A percentile compares a stretch with the other conserved stretches of the same genome.
phyloP scores from a whole-genome alignment of 2,329 filamentous ascomycete species.

The Colletotrichum navitas region DNA sequence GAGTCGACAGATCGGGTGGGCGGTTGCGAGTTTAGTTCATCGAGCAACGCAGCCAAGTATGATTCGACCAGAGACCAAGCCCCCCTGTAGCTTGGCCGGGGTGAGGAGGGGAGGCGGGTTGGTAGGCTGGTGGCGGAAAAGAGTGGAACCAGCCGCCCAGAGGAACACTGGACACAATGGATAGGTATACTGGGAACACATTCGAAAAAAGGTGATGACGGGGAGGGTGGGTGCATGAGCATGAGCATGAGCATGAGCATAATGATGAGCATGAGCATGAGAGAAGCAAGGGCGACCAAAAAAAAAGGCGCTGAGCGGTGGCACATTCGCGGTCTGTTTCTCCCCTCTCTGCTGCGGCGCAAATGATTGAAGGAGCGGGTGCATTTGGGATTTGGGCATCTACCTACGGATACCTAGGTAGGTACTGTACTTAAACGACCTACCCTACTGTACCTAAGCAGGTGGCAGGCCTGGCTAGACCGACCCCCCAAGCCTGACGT shows the following conservation, averaged over 20 bases:
- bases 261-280: neutral
- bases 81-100: slow-evolving; percentile 10
- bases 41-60: slow-evolving; percentile 33
- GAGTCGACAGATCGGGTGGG: slow-evolving; percentile 23
- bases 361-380: neutral
- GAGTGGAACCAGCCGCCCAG: slow-evolving; percentile 14
- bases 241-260: neutral
- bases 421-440: neutral
- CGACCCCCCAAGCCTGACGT: slow-evolving; percentile 41
- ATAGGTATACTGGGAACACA: no score
- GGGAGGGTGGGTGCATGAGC: neutral
- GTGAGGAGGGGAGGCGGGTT: slow-evolving; percentile 11
- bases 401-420: neutral
- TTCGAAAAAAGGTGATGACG: neutral
- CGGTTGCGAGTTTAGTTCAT: slow-evolving; percentile 29
- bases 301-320: neutral
- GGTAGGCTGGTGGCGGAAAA: slow-evolving; percentile 25
- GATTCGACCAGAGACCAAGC: slow-evolving; percentile 32
- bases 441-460: neutral
- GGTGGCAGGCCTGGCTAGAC: neutral
- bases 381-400: neutral
- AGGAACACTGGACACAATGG: slow-evolving; percentile 1
- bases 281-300: no score
- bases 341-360: neutral
- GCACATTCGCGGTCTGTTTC: slow-evolving; percentile 4